Evolutionary conservation across 2,329 filamentous ascomycete genomes (phyloP), one percentile per base, ranked within the genome.

Genomic region (Alternaria infectoria): DNA sequence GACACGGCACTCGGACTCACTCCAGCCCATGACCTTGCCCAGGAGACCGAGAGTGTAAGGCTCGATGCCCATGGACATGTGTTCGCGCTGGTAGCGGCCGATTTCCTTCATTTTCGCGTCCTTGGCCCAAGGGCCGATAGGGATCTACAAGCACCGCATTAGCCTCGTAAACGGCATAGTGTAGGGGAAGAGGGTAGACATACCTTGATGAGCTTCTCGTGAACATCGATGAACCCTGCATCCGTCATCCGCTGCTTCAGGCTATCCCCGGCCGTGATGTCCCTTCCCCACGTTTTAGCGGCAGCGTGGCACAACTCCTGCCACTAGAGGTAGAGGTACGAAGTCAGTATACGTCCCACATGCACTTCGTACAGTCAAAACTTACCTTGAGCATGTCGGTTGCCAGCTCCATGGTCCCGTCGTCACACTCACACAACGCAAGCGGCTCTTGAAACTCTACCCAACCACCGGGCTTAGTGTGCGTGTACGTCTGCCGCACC

Each of bases 41-140:
- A 79, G 67, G 54, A 79, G 74, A 57, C 76, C 77, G 9, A 78
- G 62, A 0, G 77, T 79, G 49, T 79, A 79, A 7, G 77, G 77
- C 60, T 78, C 77, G 57, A 79, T 69, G 64, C 77, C 77, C 65
- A 77, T 72, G 50, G 69, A 62, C 69, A 79, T 71, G 65, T 78
- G 75, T 57, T 79, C 76, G 46, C 76, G 75, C 64, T 78, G 74
- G 58, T 77, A 84, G 26, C 80, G 75, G 15, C 84, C 84, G 21
- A 86, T 80, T 65, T 84, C 81, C 69, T 85, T 86, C 79, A 84
- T 81, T 57, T 81, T 81, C 1, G 79, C 77, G 54, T 86, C 83
- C 54, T 82, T 82, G 6, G 83, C 79, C 84, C 84, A 86, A 2
- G 76, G 72, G 13, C 76, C 77, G 23, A 78, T 67, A 13, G 77